phyloP scores from a whole-genome alignment of 805 yeast species.

The Pichia membranifaciens region DNA sequence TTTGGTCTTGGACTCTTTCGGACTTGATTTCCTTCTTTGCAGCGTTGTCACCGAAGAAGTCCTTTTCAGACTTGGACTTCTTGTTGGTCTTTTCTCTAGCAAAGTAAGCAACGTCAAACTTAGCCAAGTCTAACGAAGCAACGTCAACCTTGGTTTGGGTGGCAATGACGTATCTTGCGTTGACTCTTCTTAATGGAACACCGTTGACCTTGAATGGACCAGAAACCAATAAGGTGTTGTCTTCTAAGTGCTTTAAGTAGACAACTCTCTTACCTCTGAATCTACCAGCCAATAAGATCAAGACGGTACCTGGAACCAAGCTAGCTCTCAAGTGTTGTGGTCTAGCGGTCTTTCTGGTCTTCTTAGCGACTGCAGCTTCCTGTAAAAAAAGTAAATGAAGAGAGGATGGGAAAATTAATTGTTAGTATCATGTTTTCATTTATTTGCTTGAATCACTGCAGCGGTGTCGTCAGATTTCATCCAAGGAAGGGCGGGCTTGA shows the following conservation, averaged over 20 bases:
- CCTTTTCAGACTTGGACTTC: slow-evolving; percentile 84
- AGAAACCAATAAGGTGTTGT: slow-evolving; percentile 92
- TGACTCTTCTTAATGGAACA: slow-evolving; percentile 99
- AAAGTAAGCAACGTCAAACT: slow-evolving; percentile 91
- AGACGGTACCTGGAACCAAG: slow-evolving; percentile 95
- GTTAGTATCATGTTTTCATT: slow-evolving; percentile 7
- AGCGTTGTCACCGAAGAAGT: slow-evolving; percentile 72
- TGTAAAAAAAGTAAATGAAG: slow-evolving; percentile 33
- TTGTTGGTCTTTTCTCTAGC: slow-evolving; percentile 89
- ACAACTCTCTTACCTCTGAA: slow-evolving; percentile 99
- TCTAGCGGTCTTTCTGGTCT: slow-evolving; percentile 82
- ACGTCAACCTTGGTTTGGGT: slow-evolving; percentile 90
- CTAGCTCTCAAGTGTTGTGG: slow-evolving; percentile 95
- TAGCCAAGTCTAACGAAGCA: slow-evolving; percentile 74
- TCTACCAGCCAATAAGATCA: slow-evolving; percentile 97
- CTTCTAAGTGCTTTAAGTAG: slow-evolving; percentile 93
- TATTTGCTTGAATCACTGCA: too few species aligned
- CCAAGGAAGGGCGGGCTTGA: too few species aligned
- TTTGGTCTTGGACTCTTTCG: slow-evolving; percentile 95
- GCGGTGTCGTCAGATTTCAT: too few species aligned
- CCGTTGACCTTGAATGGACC: slow-evolving; percentile 99
- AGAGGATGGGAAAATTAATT: neutral
- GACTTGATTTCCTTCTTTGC: slow-evolving; percentile 86
- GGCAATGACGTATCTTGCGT: slow-evolving; percentile 97
- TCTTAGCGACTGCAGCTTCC: slow-evolving; percentile 71